These are phyloP conservation scores for Colletotrichum filicis DNA, from an alignment of 2,329 filamentous ascomycete species.

Conservation along the genomic window DNA sequence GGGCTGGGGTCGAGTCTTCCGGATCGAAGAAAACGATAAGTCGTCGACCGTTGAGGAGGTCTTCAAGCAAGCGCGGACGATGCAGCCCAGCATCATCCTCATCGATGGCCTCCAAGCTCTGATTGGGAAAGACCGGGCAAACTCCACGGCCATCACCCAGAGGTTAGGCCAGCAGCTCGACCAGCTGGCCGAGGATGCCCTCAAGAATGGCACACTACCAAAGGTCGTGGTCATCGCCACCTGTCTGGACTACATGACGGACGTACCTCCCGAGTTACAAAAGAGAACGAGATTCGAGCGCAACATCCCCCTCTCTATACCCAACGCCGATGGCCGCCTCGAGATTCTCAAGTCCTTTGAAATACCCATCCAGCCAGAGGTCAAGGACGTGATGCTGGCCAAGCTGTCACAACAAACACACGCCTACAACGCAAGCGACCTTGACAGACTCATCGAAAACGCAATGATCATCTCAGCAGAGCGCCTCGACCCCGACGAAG, in stretches of 20 bases:
- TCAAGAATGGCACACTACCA: constrained; percentile 51
- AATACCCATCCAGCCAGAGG: constrained; percentile 57
- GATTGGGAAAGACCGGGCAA: constrained; percentile 68
- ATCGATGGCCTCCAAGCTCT: constrained; percentile 83
- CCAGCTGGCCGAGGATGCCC: constrained; percentile 55
- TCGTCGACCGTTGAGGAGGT: constrained; percentile 69
- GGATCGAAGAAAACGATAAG: constrained; percentile 67
- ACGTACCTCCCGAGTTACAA: constrained; percentile 77
- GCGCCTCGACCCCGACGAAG: constrained; percentile 42
- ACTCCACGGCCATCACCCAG: constrained; percentile 61
- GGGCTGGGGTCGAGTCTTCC: constrained; percentile 77
- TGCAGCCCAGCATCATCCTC: constrained; percentile 80
- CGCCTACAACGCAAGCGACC: constrained; percentile 85
- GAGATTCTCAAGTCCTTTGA: constrained; percentile 77
- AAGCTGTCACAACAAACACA: constrained; percentile 81
- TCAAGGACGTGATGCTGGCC: constrained; percentile 63
- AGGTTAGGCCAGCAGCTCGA: constrained; percentile 67
- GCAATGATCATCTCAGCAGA: constrained; percentile 46
- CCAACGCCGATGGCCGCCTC: constrained; percentile 75
- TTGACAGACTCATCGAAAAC: constrained; percentile 69
- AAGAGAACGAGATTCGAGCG: constrained; percentile 71
- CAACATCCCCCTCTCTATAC: constrained; percentile 81
- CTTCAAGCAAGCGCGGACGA: constrained; percentile 75
- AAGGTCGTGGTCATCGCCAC: constrained; percentile 80
- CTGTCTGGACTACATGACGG: constrained; percentile 75